Conservation (phyloP, 129 eudicot species). For the Chrysanthemum seticuspe region DNA sequence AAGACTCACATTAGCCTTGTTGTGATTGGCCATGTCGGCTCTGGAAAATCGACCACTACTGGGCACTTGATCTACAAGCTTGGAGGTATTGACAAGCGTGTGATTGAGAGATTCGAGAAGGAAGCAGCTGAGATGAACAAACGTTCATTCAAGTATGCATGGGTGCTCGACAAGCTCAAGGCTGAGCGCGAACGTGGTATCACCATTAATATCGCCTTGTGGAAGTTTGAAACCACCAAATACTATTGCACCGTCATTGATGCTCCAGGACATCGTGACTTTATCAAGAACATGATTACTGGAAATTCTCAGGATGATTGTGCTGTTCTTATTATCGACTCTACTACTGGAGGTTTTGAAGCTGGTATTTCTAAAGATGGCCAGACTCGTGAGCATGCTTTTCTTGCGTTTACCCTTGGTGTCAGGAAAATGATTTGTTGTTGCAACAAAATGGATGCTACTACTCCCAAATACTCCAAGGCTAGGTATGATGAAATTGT, state of each 20-base stretch:
- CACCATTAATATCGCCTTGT: constrained; percentile 54
- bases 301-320: constrained; percentile 42
- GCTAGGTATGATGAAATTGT: constrained; percentile 43
- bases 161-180: constrained; percentile 62
- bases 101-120: constrained; percentile 57
- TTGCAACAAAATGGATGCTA: constrained; percentile 47
- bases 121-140: constrained; percentile 69
- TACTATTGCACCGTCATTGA: constrained; percentile 65
- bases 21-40: constrained; percentile 46
- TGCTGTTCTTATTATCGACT: constrained; percentile 41
- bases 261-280: constrained; percentile 57
- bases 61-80: constrained; percentile 60
- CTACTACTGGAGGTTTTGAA: constrained; percentile 45
- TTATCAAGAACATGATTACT: constrained; percentile 37
- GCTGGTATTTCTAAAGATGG: constrained; percentile 47
- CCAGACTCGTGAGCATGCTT: constrained; percentile 45
- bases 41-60: constrained; percentile 47
- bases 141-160: constrained; percentile 56
- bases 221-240: constrained; percentile 57
- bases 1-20: constrained; percentile 39
- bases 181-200: constrained; percentile 69
- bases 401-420: constrained; percentile 46
- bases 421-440: constrained; percentile 47
- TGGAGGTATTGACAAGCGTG: constrained; percentile 65
- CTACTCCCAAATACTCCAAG: constrained; percentile 43